phyloP scores from a whole-genome alignment of 306 rosid species.

The Urtica urens region DNA sequence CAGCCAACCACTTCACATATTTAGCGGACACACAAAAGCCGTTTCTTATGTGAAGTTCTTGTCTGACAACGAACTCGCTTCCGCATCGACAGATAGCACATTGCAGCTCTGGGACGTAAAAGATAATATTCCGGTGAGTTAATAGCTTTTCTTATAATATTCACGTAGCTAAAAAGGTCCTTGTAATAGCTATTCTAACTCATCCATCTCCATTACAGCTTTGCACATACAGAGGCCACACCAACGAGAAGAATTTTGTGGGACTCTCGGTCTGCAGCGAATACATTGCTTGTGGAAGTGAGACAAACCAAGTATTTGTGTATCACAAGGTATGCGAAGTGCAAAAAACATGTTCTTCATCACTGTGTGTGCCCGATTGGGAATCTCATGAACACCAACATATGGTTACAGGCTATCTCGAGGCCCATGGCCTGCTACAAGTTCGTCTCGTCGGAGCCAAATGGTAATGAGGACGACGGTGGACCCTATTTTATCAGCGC shows the following conservation, averaged over 20 bases:
- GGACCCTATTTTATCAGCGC: conserved; percentile 85
- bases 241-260: conserved; percentile 88
- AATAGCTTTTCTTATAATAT: background rate
- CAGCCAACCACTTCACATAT: conserved; percentile 70
- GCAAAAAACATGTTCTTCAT: too few species aligned
- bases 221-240: conserved; percentile 74
- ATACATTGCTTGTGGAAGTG: conserved; percentile 90
- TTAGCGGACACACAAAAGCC: conserved; percentile 69
- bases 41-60: conserved; percentile 86
- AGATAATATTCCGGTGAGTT: conserved; percentile 64
- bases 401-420: conserved; percentile 56
- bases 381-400: background rate
- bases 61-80: conserved; percentile 71
- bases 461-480: conserved; percentile 50
- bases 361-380: too few species aligned
- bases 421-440: conserved; percentile 71
- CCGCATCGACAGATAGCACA: conserved; percentile 91
- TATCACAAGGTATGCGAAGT: conserved; percentile 72
- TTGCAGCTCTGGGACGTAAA: conserved; percentile 82
- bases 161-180: too few species aligned
- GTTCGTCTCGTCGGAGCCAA: conserved; percentile 48
- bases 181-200: background rate
- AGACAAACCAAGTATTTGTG: conserved; percentile 79
- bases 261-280: conserved; percentile 73
- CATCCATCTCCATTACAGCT: conserved; percentile 26